phyloP scores from a whole-genome alignment of 768 basidiomycete genomes.

The Suillus alpinus region DNA sequence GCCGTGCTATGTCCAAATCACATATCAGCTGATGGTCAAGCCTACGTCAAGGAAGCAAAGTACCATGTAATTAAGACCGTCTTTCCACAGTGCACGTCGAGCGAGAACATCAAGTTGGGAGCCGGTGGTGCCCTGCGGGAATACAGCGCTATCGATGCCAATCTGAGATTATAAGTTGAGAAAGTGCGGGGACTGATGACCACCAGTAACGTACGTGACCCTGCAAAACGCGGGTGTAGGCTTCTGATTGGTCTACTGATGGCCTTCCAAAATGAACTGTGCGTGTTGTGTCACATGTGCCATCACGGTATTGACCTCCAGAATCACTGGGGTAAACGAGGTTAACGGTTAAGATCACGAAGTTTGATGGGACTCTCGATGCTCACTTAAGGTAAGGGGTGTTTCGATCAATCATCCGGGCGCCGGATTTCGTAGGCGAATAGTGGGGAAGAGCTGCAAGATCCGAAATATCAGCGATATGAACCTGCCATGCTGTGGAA shows the following conservation, averaged over 20 bases:
- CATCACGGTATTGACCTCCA: conserved; percentile 86
- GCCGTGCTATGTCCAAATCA: conserved; percentile 59
- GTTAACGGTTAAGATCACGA: conserved; percentile 9
- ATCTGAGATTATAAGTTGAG: conserved; percentile 50
- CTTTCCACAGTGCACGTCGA: conserved; percentile 84
- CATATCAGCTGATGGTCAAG: conserved; percentile 10
- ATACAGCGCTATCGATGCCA: conserved; percentile 85
- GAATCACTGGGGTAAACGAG: conserved; percentile 63
- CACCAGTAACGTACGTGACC: conserved; percentile 72
- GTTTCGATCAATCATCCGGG: conserved; percentile 71
- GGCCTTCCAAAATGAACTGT: conserved; percentile 88
- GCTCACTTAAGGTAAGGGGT: conserved; percentile 88
- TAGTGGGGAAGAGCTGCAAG: conserved; percentile 85
- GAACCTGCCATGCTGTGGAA: not conserved
- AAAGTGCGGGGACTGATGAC: conserved; percentile 15
- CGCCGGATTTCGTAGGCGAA: conserved; percentile 64
- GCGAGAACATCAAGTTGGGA: conserved; percentile 83
- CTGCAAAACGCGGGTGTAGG: conserved; percentile 93
- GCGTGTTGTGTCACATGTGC: conserved; percentile 83
- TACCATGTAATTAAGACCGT: conserved; percentile 78
- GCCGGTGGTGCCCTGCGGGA: conserved; percentile 88
- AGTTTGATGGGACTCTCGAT: conserved; percentile 7
- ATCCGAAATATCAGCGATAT: conserved; percentile 1
- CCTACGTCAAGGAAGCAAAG: conserved; percentile 23
- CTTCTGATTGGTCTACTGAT: conserved; percentile 80